These are phyloP conservation scores for Fraxinus paxiana DNA, from an alignment of 305 asterid species.

Conservation along the genomic window DNA sequence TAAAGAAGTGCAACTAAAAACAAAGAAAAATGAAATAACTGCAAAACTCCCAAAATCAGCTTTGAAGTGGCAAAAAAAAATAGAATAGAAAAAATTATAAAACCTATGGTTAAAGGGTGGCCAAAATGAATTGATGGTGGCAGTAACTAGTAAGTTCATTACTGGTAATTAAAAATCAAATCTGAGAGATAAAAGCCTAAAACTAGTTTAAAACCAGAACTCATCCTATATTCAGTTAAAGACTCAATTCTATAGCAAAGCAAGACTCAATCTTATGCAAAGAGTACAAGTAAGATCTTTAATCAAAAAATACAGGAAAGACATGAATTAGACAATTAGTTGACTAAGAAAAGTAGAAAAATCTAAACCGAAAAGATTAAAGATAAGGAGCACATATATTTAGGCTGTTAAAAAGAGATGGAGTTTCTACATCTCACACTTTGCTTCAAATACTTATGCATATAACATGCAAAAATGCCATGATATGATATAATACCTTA, in stretches of 20 bases:
- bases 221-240: neutral
- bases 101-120: neutral
- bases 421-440: neutral
- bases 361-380: neutral
- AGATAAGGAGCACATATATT: neutral
- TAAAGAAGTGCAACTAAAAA: neutral
- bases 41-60: neutral
- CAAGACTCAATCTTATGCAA: neutral
- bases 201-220: neutral
- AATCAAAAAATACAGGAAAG: neutral
- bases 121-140: neutral
- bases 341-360: neutral
- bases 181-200: neutral
- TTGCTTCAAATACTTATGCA: neutral
- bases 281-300: neutral
- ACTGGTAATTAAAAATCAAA: neutral
- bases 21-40: neutral
- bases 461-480: neutral
- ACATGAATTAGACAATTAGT: neutral
- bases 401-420: neutral
- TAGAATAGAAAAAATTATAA: neutral
- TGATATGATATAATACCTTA: neutral
- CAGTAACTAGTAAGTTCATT: neutral
- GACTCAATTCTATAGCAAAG: neutral
- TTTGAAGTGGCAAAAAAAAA: too few relatives aligned